phyloP scores from a whole-genome alignment of 2,329 filamentous ascomycete species.

The Xylariaceae sp. region DNA sequence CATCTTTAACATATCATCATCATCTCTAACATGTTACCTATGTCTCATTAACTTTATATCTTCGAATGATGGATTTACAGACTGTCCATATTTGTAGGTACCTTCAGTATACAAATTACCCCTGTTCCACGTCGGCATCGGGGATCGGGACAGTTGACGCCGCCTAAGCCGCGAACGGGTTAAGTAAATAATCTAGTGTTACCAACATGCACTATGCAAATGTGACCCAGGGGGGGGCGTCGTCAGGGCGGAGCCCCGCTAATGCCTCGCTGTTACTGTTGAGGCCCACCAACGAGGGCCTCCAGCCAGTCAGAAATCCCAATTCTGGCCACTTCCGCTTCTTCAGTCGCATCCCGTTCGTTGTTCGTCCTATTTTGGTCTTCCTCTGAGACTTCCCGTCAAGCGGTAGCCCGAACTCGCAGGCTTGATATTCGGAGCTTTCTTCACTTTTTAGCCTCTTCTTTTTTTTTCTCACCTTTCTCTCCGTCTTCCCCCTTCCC shows the following conservation, averaged over 20 bases:
- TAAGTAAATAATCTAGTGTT: neutral
- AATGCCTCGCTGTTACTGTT: constrained; percentile 5
- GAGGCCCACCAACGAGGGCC: constrained; percentile 12
- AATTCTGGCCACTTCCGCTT: constrained; percentile 21
- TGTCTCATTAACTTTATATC: too few relatives aligned
- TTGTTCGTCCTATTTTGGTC: constrained; percentile 13
- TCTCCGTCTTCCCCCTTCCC: constrained; percentile 8
- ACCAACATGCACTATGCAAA: neutral
- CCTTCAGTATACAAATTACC: too few relatives aligned
- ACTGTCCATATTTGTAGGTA: too few relatives aligned
- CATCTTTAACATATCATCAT: too few relatives aligned
- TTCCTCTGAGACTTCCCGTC: constrained; percentile 6
- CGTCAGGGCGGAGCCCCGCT: constrained; percentile 17
- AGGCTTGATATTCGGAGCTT: constrained; percentile 16
- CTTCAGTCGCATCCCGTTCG: constrained; percentile 28
- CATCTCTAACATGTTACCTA: too few relatives aligned
- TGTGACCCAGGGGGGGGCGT: neutral
- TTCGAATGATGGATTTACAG: too few relatives aligned
- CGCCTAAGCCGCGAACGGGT: neutral
- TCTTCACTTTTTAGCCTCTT: neutral
- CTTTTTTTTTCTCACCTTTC: constrained; percentile 18
- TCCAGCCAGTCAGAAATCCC: constrained; percentile 22
- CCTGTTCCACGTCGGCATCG: too few relatives aligned
- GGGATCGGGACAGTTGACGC: neutral
- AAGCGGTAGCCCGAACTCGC: constrained; percentile 23